phyloP scores from a whole-genome alignment of 2,329 filamentous ascomycete genomes.

The Aspergillus versicolor region DNA sequence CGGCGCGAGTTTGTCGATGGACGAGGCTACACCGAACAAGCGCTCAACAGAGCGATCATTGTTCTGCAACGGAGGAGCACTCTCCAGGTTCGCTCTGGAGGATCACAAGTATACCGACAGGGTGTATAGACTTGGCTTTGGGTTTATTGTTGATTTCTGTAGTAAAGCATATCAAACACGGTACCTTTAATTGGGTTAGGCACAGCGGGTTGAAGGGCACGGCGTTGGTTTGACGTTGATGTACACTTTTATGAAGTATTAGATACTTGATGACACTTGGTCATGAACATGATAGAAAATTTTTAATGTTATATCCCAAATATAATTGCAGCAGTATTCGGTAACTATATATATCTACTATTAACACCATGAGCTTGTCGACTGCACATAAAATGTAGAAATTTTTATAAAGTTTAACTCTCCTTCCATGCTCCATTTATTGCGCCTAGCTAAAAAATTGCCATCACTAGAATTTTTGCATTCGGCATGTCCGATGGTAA shows the following conservation, averaged over 20 bases:
- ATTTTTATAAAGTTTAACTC: too few species aligned
- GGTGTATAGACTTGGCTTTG: slow-evolving; percentile 34
- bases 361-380: too few species aligned
- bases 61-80: slow-evolving; percentile 86
- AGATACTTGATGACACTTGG: not conserved
- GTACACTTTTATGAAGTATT: not conserved
- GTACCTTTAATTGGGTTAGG: slow-evolving; percentile 16
- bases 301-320: too few species aligned
- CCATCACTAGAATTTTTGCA: too few species aligned
- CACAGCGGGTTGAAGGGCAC: slow-evolving; percentile 20
- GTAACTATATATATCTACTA: too few species aligned
- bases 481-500: too few species aligned
- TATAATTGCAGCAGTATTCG: too few species aligned
- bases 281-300: not conserved
- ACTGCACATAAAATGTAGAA: too few species aligned
- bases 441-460: too few species aligned
- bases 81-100: slow-evolving; percentile 50
- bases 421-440: too few species aligned
- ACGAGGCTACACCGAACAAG: slow-evolving; percentile 84
- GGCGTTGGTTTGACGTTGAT: slow-evolving; percentile 11
- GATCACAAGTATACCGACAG: slow-evolving; percentile 50
- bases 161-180: slow-evolving; percentile 11
- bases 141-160: slow-evolving; percentile 7
- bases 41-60: slow-evolving; percentile 78
- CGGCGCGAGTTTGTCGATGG: slow-evolving; percentile 88